A percentile compares a stretch with the other conserved stretches of the same genome.
Conservation (phyloP, 2,329 filamentous ascomycete species). For the Xylariaceae sp. region DNA sequence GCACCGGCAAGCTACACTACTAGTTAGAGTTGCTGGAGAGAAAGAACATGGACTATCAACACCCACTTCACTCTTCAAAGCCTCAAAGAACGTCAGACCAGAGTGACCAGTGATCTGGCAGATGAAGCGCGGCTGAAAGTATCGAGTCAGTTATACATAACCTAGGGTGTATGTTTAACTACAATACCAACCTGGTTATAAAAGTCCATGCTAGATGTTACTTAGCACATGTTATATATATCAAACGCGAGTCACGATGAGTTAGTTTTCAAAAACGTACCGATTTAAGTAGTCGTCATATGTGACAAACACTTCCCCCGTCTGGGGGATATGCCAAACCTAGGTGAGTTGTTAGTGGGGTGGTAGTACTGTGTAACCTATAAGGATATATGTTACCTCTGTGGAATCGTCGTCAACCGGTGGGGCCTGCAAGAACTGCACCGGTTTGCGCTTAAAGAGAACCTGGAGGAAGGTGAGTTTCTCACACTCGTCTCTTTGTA, state of each 20-base stretch:
- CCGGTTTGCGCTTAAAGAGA: constrained; percentile 93
- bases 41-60: background rate
- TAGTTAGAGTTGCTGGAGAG: constrained; percentile 24
- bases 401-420: constrained; percentile 77
- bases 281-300: constrained; percentile 88
- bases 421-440: constrained; percentile 75
- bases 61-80: constrained; percentile 85
- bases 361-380: constrained; percentile 15
- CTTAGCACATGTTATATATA: constrained; percentile 21
- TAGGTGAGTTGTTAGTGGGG: constrained; percentile 44
- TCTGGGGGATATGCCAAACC: constrained; percentile 92
- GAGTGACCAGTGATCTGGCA: constrained; percentile 96
- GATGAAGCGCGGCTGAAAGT: constrained; percentile 77
- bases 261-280: constrained; percentile 52
- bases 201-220: constrained; percentile 74
- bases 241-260: constrained; percentile 2
- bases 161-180: constrained; percentile 1
- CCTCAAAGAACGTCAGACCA: constrained; percentile 88
- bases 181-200: constrained; percentile 74
- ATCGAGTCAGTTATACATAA: constrained; percentile 18
- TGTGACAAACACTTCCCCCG: constrained; percentile 83
- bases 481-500: background rate
- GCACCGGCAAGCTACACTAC: constrained; percentile 69
- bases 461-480: constrained; percentile 61
- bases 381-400: constrained; percentile 63